Conservation (phyloP, 305 asterid species). For the Solanum chacoense region DNA sequence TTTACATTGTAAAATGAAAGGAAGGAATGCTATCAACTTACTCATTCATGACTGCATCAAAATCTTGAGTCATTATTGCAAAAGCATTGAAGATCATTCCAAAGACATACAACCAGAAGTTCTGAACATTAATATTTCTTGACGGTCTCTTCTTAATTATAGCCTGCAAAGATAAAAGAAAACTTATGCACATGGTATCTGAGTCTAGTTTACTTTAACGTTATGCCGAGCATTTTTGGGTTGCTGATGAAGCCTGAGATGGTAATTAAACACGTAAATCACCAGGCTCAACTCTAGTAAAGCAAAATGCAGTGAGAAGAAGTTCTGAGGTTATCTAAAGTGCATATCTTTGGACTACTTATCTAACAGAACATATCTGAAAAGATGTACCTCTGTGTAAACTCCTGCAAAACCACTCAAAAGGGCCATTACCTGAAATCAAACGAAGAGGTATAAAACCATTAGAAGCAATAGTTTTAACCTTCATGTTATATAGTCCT, state of each 20-base stretch:
- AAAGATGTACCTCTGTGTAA: conserved; percentile 77
- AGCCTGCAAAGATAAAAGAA: conserved; percentile 49
- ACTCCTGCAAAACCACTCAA: conserved; percentile 99
- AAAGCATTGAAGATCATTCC: conserved; percentile 91
- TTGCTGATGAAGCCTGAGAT: background rate
- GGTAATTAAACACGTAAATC: background rate
- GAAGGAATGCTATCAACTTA: conserved; percentile 21
- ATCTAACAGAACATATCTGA: background rate
- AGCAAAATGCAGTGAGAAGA: background rate
- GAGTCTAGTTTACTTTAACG: background rate
- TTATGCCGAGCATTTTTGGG: background rate
- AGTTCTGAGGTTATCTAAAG: background rate
- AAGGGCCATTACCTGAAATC: conserved; percentile 90
- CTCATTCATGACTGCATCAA: conserved; percentile 79
- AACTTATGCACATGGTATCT: conserved; percentile 5
- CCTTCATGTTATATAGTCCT: background rate
- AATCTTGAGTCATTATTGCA: conserved; percentile 85
- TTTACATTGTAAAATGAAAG: background rate
- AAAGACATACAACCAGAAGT: conserved; percentile 94
- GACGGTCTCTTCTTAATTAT: conserved; percentile 86
- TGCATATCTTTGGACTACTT: background rate
- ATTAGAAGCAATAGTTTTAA: background rate
- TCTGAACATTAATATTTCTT: conserved; percentile 95
- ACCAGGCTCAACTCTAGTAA: background rate
- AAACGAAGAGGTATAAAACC: background rate